phyloP scores from a whole-genome alignment of 164 flowering plant species.

The Liquidambar formosana region DNA sequence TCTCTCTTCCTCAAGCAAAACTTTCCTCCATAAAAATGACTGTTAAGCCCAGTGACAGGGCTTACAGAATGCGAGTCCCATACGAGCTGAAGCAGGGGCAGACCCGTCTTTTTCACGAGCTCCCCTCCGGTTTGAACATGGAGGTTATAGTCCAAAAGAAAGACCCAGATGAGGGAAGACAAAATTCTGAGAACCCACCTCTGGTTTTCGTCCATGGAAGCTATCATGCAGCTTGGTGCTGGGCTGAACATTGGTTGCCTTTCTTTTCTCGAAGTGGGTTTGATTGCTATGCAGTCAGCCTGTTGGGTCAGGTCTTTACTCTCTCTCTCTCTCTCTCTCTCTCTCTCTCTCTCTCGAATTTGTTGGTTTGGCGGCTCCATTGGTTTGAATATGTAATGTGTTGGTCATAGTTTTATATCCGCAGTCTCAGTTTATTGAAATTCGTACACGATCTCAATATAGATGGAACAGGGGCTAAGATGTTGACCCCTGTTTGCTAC shows the following conservation, averaged over 20 bases:
- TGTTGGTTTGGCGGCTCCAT: background rate
- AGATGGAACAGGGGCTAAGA: too few relatives aligned
- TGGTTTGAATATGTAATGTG: background rate
- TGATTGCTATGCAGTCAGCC: conserved; percentile 85
- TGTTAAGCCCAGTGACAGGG: conserved; percentile 22
- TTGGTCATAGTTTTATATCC: too few relatives aligned
- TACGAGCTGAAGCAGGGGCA: conserved; percentile 72
- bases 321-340: background rate
- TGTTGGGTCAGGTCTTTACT: conserved; percentile 73
- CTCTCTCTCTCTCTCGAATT: background rate
- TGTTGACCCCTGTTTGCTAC: too few relatives aligned
- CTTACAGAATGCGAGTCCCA: conserved; percentile 45
- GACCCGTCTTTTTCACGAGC: conserved; percentile 67
- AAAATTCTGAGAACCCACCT: conserved; percentile 40
- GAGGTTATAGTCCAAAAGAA: conserved; percentile 71
- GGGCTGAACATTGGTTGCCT: conserved; percentile 91
- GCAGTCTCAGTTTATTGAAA: too few relatives aligned
- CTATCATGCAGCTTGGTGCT: conserved; percentile 97
- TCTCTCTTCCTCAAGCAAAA: conserved; percentile 14
- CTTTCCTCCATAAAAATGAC: conserved; percentile 18
- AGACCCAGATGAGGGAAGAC: conserved; percentile 9
- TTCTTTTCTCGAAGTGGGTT: conserved; percentile 68
- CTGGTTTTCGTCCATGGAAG: conserved; percentile 89
- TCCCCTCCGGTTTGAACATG: conserved; percentile 79
- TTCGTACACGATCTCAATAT: too few relatives aligned